Percentiles rank a stretch among this genome's conserved stretches.
Conservation (phyloP, 495 filamentous ascomycete genomes). For the Lasiosphaeris hirsuta region DNA sequence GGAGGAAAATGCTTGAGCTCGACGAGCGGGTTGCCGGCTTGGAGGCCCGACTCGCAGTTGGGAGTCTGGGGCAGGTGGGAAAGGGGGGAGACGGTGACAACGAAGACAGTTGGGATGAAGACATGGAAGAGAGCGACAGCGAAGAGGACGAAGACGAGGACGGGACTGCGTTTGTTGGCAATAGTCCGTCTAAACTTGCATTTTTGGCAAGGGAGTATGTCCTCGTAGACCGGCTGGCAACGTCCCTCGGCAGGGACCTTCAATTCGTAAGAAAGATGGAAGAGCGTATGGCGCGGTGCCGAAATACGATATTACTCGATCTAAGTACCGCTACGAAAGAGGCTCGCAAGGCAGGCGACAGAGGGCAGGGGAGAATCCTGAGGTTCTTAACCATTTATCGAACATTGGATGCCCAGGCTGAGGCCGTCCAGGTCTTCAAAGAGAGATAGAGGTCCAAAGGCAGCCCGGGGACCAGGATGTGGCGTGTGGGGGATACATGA, state of each 20-base stretch:
- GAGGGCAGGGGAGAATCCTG: conserved; percentile 57
- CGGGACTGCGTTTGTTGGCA: conserved; percentile 30
- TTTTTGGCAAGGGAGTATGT: conserved; percentile 45
- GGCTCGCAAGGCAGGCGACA: conserved; percentile 51
- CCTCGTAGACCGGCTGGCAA: conserved; percentile 35
- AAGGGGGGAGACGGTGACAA: conserved; percentile 36
- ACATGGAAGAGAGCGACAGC: conserved; percentile 19
- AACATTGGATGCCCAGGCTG: conserved; percentile 68
- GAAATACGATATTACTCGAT: conserved; percentile 80
- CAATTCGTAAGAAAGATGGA: conserved; percentile 51
- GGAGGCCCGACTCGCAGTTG: conserved; percentile 60
- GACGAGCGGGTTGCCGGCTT: conserved; percentile 69
- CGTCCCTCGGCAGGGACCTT: conserved; percentile 39
- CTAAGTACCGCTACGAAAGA: conserved; percentile 76
- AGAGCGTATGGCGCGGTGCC: conserved; percentile 47
- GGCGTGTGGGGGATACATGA: neutral
- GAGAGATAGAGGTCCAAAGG: conserved; percentile 27
- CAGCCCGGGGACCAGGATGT: no score
- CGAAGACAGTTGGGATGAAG: conserved; percentile 22
- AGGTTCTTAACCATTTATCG: conserved; percentile 73
- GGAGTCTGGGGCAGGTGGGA: conserved; percentile 26
- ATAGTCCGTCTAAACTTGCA: conserved; percentile 40
- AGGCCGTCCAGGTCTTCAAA: conserved; percentile 70
- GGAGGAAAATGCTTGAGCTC: conserved; percentile 65
- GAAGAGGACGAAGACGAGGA: conserved; percentile 28